Evolutionary conservation across 2,329 filamentous ascomycete genomes (phyloP).

Genomic region (Alternaria dauci): DNA sequence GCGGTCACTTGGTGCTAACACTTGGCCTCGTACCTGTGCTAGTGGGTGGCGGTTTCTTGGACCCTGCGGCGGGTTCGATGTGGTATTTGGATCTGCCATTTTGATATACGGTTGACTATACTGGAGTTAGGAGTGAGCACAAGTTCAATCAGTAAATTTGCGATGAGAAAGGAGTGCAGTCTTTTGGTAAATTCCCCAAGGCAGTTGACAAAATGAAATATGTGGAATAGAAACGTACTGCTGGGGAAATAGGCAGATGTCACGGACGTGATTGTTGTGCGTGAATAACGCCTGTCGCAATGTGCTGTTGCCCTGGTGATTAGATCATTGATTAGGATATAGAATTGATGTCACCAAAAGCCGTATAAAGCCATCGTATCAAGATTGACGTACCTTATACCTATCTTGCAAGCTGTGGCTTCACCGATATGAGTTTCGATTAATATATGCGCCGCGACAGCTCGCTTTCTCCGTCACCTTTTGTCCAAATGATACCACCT

Average conservation of each 20-base stretch:
- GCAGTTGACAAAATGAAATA: rapidly evolving
- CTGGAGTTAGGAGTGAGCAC: not conserved
- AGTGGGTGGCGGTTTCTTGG: not conserved
- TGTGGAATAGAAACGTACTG: not conserved
- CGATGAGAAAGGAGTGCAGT: not conserved
- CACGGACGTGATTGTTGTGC: not conserved
- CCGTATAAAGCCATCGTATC: not conserved
- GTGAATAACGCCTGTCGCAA: not conserved
- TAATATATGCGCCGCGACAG: not conserved
- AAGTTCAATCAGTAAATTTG: not conserved
- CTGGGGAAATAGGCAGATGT: not conserved
- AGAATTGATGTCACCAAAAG: not conserved
- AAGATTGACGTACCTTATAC: not conserved
- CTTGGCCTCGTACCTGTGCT: not conserved
- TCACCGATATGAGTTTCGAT: not conserved
- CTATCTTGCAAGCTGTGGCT: not conserved
- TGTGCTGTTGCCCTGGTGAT: not conserved
- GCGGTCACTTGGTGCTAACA: not conserved
- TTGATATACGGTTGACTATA: rapidly evolving
- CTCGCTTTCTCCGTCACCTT: not conserved
- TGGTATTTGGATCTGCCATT: not conserved
- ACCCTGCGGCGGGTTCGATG: not conserved
- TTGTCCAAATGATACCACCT: rapidly evolving
- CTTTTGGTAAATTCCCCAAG: not conserved
- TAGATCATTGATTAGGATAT: not conserved